Percentiles rank a stretch among this genome's conserved stretches.
Evolutionary conservation across 768 basidiomycete genomes (phyloP).

Genomic region (Cubamyces sp.): DNA sequence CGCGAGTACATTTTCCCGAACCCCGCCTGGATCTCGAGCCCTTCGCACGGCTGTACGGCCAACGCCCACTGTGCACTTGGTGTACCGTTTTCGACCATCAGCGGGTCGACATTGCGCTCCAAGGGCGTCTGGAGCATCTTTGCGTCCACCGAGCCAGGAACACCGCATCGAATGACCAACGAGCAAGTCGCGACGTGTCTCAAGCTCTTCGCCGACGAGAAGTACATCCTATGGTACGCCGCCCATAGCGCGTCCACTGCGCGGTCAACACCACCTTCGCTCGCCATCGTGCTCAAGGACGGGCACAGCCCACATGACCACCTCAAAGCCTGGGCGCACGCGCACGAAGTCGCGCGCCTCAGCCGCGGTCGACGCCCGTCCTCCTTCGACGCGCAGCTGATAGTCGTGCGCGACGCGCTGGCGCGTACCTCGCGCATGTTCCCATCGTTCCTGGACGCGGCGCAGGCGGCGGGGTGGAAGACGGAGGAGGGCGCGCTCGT

Average conservation of each 20-base stretch:
- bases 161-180: slow-evolving; percentile 8
- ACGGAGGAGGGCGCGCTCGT: slow-evolving; percentile 32
- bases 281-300: slow-evolving; percentile 56
- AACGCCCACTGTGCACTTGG: slow-evolving; percentile 15
- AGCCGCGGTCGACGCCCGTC: neutral
- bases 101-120: neutral
- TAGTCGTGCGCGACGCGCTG: slow-evolving; percentile 18
- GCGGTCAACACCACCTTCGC: slow-evolving; percentile 9
- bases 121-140: neutral
- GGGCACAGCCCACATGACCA: slow-evolving; percentile 52
- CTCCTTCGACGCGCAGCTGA: slow-evolving; percentile 16
- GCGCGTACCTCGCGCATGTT: slow-evolving; percentile 22
- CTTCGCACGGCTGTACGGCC: neutral
- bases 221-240: slow-evolving; percentile 59
- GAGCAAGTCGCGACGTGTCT: slow-evolving; percentile 37
- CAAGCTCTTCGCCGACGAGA: slow-evolving; percentile 46
- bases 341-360: slow-evolving; percentile 26
- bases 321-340: slow-evolving; percentile 56
- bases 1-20: slow-evolving; percentile 24
- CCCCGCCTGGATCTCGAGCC: slow-evolving; percentile 5
- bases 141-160: neutral
- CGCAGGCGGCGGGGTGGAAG: slow-evolving; percentile 29
- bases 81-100: slow-evolving; percentile 13
- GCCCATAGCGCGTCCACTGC: slow-evolving; percentile 15
- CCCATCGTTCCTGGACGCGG: slow-evolving; percentile 25